A percentile compares a stretch with the other conserved stretches of the same genome.
Conservation (phyloP, 2,329 filamentous ascomycete species). For the Dactylellina leptospora region DNA sequence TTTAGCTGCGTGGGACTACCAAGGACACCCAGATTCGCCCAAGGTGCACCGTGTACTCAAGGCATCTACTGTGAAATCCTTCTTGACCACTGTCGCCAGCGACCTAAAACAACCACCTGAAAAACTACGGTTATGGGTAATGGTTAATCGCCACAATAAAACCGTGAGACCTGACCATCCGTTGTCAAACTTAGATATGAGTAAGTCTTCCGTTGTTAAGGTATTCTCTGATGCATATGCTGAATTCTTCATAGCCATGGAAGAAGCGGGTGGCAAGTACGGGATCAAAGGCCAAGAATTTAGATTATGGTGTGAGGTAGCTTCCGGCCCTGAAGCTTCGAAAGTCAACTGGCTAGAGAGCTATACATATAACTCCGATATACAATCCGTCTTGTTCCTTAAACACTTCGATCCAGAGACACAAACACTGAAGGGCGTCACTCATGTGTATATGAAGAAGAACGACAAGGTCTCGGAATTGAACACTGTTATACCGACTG, state of each 20-base stretch:
- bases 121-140: conserved; percentile 85
- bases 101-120: conserved; percentile 71
- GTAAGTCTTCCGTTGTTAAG: conserved; percentile 55
- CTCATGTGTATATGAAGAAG: conserved; percentile 86
- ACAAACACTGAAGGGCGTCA: conserved; percentile 78
- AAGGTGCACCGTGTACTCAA: conserved; percentile 77
- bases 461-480: conserved; percentile 89
- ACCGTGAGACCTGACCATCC: conserved; percentile 90
- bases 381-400: conserved; percentile 79
- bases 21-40: conserved; percentile 69
- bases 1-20: conserved; percentile 73
- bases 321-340: conserved; percentile 69
- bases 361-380: conserved; percentile 54
- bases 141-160: conserved; percentile 99
- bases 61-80: conserved; percentile 77
- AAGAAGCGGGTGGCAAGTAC: conserved; percentile 75
- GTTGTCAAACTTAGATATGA: conserved; percentile 78
- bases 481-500: conserved; percentile 76
- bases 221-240: background rate
- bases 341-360: conserved; percentile 54
- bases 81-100: conserved; percentile 74
- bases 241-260: conserved; percentile 64
- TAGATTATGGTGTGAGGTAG: conserved; percentile 85
- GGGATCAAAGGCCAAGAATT: conserved; percentile 75
- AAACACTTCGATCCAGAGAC: conserved; percentile 86